phyloP scores from a whole-genome alignment of 805 yeast species.

The Ogataea ramenticola region DNA sequence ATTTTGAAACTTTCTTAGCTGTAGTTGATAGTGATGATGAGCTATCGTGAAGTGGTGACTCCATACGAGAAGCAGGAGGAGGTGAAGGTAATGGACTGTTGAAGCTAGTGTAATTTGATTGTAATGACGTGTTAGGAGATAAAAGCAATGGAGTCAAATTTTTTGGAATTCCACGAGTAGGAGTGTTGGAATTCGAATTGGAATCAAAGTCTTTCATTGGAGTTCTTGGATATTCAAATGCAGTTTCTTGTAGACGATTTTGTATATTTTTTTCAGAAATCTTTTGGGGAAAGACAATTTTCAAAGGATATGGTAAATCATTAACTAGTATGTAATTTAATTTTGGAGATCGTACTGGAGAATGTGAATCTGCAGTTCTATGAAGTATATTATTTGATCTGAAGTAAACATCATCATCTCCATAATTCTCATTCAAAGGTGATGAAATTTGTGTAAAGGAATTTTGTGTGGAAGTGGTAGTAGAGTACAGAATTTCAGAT shows the following conservation, averaged over 20 bases:
- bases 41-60: too few relatives aligned
- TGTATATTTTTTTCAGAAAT: slow-evolving; percentile 11
- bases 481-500: too few relatives aligned
- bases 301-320: slow-evolving; percentile 22
- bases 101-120: too few relatives aligned
- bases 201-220: not conserved
- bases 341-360: not conserved
- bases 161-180: not conserved
- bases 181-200: not conserved
- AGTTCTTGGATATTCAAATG: not conserved
- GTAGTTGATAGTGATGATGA: too few relatives aligned
- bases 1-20: too few relatives aligned
- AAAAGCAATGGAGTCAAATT: too few relatives aligned
- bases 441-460: too few relatives aligned
- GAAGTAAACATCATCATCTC: not conserved
- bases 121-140: too few relatives aligned
- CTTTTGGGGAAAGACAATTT: slow-evolving; percentile 21
- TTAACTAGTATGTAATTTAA: slow-evolving; percentile 12
- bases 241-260: not conserved
- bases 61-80: not conserved
- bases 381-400: not conserved
- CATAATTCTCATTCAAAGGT: too few relatives aligned
- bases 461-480: too few relatives aligned
- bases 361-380: not conserved
- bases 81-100: not conserved